Conservation (phyloP, 2,329 filamentous ascomycete genomes). For the Thelonectria olida region DNA sequence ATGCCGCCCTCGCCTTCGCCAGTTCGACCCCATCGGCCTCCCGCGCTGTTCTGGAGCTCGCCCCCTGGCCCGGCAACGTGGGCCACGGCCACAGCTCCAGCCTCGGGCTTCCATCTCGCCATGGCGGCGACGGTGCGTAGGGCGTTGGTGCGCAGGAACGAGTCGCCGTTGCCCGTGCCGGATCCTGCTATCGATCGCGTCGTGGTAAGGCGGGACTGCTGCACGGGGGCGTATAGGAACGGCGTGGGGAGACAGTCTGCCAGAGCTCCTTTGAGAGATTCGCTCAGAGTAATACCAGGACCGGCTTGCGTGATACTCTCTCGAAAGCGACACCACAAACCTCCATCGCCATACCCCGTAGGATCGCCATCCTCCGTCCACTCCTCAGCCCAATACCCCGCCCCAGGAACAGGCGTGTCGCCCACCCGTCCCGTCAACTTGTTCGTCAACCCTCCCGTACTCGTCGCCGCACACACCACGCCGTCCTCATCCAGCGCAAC, state of each 20-base stretch:
- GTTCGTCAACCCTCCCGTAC: conserved; percentile 84
- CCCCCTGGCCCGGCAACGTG: conserved; percentile 76
- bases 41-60: conserved; percentile 79
- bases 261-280: conserved; percentile 58
- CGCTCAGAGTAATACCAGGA: conserved; percentile 32
- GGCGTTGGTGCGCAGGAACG: conserved; percentile 79
- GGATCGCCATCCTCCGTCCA: conserved; percentile 67
- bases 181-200: conserved; percentile 68
- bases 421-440: conserved; percentile 87
- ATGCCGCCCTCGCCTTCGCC: conserved; percentile 87
- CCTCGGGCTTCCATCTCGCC: conserved; percentile 66
- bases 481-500: conserved; percentile 83
- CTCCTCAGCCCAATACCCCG: conserved; percentile 90
- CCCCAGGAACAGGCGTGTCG: conserved; percentile 84
- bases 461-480: conserved; percentile 73
- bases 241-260: conserved; percentile 69
- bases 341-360: conserved; percentile 23
- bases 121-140: conserved; percentile 78
- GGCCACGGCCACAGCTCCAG: conserved; percentile 67
- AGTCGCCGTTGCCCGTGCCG: conserved; percentile 89
- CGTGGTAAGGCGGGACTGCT: conserved; percentile 18
- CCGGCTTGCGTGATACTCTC: conserved; percentile 17
- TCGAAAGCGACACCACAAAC: conserved; percentile 27
- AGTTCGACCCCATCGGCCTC: conserved; percentile 74
- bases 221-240: conserved; percentile 49